Percentiles rank a stretch among this genome's conserved stretches.
Conservation (phyloP, 495 filamentous ascomycete genomes). For the Bacidia rubella region DNA sequence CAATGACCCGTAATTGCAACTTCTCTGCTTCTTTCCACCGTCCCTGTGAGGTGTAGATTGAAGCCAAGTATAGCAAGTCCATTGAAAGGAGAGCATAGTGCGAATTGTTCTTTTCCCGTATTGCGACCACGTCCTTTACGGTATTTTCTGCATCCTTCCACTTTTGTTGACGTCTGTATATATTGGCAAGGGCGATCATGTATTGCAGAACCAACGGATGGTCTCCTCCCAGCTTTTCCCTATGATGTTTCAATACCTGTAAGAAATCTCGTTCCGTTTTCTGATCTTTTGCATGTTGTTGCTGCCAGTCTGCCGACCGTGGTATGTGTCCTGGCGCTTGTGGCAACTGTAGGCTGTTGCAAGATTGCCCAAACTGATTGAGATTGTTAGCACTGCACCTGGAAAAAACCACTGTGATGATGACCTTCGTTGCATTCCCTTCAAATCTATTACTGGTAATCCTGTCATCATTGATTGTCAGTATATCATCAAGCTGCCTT, state of each 20-base stretch:
- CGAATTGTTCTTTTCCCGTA: not conserved
- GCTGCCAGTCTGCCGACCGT: not conserved
- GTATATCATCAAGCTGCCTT: not conserved
- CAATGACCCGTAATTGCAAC: conserved; percentile 1
- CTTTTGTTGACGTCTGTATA: not conserved
- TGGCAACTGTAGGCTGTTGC: not conserved
- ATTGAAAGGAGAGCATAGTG: not conserved
- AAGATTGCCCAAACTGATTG: not conserved
- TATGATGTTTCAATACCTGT: not conserved
- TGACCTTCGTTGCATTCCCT: not conserved
- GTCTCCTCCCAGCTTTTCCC: not conserved
- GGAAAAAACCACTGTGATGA: not conserved
- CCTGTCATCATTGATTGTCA: not conserved
- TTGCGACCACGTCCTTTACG: not conserved
- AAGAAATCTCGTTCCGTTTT: not conserved
- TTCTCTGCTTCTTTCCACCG: conserved; percentile 5
- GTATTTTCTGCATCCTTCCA: not conserved
- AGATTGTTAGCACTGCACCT: not conserved
- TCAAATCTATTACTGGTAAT: not conserved
- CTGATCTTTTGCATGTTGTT: not conserved
- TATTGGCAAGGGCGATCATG: not conserved
- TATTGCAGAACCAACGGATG: not conserved
- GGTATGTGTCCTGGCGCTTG: not conserved
- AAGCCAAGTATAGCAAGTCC: not conserved
- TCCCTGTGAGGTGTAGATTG: not conserved